Evolutionary conservation across 257 asterid species (phyloP).

Genomic region (Phtheirospermum japonicum): DNA sequence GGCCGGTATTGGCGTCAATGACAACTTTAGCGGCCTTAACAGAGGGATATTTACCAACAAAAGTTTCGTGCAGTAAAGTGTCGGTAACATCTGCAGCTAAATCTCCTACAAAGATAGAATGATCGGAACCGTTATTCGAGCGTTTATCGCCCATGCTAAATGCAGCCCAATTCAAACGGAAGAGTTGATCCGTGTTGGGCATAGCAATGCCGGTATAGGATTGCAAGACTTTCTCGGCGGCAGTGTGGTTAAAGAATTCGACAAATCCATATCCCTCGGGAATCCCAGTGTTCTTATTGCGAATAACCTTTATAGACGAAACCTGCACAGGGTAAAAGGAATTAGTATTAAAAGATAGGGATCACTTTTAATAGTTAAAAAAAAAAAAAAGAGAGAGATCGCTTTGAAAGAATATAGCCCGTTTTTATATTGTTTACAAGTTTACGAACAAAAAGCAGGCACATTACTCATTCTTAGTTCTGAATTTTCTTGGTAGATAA

Average conservation of each 20-base stretch:
- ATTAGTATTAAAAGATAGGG: too few species aligned
- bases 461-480: too few species aligned
- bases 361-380: too few species aligned
- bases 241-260: constrained; percentile 69
- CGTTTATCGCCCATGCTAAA: constrained; percentile 93
- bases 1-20: constrained; percentile 80
- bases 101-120: constrained; percentile 90
- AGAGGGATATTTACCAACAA: constrained; percentile 65
- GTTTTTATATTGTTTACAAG: too few species aligned
- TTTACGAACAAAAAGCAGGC: too few species aligned
- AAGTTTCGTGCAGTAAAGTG: constrained; percentile 73
- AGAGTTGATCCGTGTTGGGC: constrained; percentile 84
- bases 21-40: constrained; percentile 94
- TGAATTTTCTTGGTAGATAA: too few species aligned
- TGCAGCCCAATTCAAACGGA: constrained; percentile 94
- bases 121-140: constrained; percentile 68
- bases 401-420: too few species aligned
- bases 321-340: constrained; percentile 43
- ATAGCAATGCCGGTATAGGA: constrained; percentile 54
- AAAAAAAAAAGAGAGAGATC: too few species aligned
- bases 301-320: constrained; percentile 79
- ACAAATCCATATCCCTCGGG: constrained; percentile 96
- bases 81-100: constrained; percentile 93
- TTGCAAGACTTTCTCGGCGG: constrained; percentile 86
- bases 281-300: constrained; percentile 83